A percentile compares a stretch with the other conserved stretches of the same genome.
Conservation (phyloP, 2,329 filamentous ascomycete genomes). For the Aspergillus fumigatus region DNA sequence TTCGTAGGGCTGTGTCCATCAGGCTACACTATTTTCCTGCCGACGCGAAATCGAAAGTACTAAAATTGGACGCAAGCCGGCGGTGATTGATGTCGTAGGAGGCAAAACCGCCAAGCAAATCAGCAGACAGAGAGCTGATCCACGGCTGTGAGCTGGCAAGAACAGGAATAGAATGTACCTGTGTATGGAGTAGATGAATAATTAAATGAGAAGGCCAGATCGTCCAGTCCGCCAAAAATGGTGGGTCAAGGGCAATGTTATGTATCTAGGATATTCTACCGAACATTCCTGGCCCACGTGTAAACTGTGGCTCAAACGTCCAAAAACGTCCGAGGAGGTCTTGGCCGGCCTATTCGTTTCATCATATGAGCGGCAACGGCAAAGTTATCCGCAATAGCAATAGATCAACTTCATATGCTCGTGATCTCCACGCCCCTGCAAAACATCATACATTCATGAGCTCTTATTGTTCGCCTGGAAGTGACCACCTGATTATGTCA, state of each 20-base stretch:
- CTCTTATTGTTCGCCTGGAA: neutral
- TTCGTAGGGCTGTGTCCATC: constrained; percentile 19
- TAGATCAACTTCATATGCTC: neutral
- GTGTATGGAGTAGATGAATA: neutral
- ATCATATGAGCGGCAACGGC: neutral
- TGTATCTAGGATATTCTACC: neutral
- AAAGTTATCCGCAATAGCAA: neutral
- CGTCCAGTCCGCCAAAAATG: constrained; percentile 1
- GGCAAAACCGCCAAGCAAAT: neutral
- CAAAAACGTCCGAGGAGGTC: neutral
- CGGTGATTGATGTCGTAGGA: neutral
- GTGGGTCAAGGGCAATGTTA: constrained; percentile 7
- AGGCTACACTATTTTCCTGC: constrained; percentile 26
- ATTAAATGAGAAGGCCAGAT: neutral
- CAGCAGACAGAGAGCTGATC: neutral
- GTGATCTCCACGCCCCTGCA: too few relatives aligned
- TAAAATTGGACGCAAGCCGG: constrained; percentile 5
- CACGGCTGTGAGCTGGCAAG: neutral
- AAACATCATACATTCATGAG: neutral
- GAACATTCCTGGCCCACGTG: constrained; percentile 11
- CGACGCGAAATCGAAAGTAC: constrained; percentile 1
- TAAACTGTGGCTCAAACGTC: constrained; percentile 3
- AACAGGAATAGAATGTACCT: neutral
- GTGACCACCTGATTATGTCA: neutral
- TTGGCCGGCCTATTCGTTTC: neutral